A percentile compares a stretch with the other conserved stretches of the same genome.
phyloP scores from a whole-genome alignment of 495 filamentous ascomycete species.

The Rusavskia elegans region DNA sequence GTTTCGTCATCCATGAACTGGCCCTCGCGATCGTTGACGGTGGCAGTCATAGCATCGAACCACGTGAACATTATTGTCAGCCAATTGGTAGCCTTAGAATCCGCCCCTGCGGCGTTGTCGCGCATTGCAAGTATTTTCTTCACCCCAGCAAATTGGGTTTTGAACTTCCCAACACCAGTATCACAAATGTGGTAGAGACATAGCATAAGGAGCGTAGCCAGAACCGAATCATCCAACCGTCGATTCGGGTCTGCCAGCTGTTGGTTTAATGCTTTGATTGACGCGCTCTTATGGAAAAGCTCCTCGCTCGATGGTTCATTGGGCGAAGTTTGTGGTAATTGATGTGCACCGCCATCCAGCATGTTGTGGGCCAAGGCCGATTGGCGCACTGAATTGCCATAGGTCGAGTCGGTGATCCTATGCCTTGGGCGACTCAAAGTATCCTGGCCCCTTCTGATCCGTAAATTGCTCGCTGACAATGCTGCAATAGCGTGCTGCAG shows the following conservation, averaged over 20 bases:
- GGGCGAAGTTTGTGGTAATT: conserved; percentile 7
- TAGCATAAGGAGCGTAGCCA: conserved; percentile 75
- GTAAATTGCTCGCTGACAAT: conserved; percentile 69
- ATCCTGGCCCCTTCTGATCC: conserved; percentile 28
- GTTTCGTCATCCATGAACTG: conserved; percentile 58
- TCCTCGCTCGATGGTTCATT: conserved; percentile 44
- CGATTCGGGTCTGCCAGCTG: conserved; percentile 60
- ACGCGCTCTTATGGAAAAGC: conserved; percentile 60
- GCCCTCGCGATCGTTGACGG: conserved; percentile 83
- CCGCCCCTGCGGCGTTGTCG: conserved; percentile 37
- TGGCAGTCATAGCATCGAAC: conserved; percentile 87
- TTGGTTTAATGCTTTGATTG: conserved; percentile 68
- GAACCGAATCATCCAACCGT: conserved; percentile 69
- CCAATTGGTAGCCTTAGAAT: conserved; percentile 63
- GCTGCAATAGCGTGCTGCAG: conserved; percentile 87
- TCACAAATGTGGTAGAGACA: conserved; percentile 91
- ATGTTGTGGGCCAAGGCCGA: conserved; percentile 31
- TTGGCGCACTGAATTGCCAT: conserved; percentile 21
- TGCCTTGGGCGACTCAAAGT: conserved; percentile 21
- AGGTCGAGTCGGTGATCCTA: conserved; percentile 7
- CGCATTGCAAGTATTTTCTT: conserved; percentile 81
- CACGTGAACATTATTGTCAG: conserved; percentile 94
- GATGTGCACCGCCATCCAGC: conserved; percentile 9
- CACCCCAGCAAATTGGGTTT: conserved; percentile 85
- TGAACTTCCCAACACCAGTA: conserved; percentile 79